Evolutionary conservation across 2,329 filamentous ascomycete species (phyloP).

Genomic region (Bipolaris sorokiniana): DNA sequence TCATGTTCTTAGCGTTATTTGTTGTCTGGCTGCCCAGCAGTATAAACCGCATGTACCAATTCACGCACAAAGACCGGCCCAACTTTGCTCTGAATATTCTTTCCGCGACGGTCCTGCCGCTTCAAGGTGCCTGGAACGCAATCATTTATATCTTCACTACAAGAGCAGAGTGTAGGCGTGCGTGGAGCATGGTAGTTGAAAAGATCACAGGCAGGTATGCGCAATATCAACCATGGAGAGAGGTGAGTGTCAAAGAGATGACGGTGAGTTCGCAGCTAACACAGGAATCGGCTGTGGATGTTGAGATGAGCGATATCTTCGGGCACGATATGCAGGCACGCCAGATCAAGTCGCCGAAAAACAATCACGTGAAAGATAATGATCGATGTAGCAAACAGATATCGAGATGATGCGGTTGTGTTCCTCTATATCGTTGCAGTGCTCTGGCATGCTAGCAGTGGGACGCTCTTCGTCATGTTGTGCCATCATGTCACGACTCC

Average conservation of each 20-base stretch:
- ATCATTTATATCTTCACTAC: slow-evolving; percentile 68
- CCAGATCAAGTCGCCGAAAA: slow-evolving; percentile 1
- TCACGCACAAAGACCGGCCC: slow-evolving; percentile 59
- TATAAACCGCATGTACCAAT: slow-evolving; percentile 74
- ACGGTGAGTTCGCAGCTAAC: slow-evolving; percentile 14
- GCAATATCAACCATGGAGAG: slow-evolving; percentile 1
- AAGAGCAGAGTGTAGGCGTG: slow-evolving; percentile 36
- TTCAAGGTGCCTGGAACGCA: slow-evolving; percentile 86
- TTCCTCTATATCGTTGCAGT: not conserved
- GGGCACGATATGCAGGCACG: slow-evolving; percentile 11
- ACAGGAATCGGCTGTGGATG: slow-evolving; percentile 12
- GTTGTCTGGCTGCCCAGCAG: slow-evolving; percentile 74
- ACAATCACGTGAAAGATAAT: not conserved
- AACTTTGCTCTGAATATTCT: slow-evolving; percentile 69
- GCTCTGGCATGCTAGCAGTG: not conserved
- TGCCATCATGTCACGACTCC: not conserved
- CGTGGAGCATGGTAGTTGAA: slow-evolving; percentile 14
- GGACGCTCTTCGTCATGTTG: not conserved
- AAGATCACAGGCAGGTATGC: slow-evolving; percentile 15
- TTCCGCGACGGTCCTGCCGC: slow-evolving; percentile 75
- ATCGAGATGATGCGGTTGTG: not conserved
- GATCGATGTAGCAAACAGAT: not conserved
- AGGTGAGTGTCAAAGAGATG: slow-evolving; percentile 9
- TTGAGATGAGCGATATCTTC: slow-evolving; percentile 13
- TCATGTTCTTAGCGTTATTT: slow-evolving; percentile 74